Conservation (phyloP, 345 rosid genomes). For the Dimocarpus longan region DNA sequence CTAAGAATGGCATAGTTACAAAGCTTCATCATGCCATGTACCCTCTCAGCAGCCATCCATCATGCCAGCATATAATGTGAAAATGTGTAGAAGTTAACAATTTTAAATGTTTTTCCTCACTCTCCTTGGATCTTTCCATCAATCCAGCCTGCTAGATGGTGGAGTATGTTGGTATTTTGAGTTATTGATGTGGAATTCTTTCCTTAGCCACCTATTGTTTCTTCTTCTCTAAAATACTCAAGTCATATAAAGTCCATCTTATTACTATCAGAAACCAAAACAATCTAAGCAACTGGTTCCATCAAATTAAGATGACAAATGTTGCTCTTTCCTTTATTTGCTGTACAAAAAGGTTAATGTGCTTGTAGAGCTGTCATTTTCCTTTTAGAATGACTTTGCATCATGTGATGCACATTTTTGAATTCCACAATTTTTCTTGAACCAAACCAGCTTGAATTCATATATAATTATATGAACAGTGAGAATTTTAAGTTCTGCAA, state of each 20-base stretch:
- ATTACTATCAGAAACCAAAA: not conserved
- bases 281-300: not conserved
- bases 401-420: constrained; percentile 9
- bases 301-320: not conserved
- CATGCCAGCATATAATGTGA: not conserved
- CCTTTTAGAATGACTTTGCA: constrained; percentile 10
- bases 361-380: not conserved
- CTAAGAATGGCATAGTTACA: too few species aligned
- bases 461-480: not conserved
- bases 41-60: too few species aligned
- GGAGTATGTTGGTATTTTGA: not conserved
- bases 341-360: not conserved
- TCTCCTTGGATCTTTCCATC: too few species aligned
- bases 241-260: not conserved
- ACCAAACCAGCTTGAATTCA: not conserved
- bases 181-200: not conserved
- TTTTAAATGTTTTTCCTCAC: too few species aligned
- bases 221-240: not conserved
- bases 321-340: constrained; percentile 1
- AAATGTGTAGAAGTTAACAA: too few species aligned
- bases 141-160: too few species aligned
- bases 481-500: constrained; percentile 1
- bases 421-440: not conserved
- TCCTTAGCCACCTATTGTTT: not conserved
- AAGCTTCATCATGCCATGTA: too few species aligned